phyloP scores from a whole-genome alignment of 495 filamentous ascomycete genomes.

The Penicillium psychrofluorescens region DNA sequence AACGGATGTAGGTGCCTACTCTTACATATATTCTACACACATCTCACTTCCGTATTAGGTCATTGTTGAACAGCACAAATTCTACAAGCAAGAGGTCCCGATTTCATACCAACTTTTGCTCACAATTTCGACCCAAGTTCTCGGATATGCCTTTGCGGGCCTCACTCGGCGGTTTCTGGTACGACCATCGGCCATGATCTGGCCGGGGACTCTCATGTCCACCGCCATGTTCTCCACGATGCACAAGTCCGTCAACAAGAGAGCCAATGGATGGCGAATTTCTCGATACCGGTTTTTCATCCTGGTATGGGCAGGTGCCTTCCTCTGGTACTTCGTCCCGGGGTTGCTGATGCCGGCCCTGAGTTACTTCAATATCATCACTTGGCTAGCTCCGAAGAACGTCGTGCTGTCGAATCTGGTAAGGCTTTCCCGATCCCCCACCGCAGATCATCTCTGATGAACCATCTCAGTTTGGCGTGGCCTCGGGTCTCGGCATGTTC shows the following conservation, averaged over 20 bases:
- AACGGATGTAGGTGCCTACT: conserved; percentile 35
- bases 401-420: conserved; percentile 44
- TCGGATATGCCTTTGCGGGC: conserved; percentile 79
- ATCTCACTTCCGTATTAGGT: conserved; percentile 5
- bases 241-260: conserved; percentile 73
- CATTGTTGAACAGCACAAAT: conserved; percentile 80
- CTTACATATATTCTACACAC: too few relatives aligned
- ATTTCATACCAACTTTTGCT: conserved; percentile 74
- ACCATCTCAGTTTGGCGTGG: conserved; percentile 55
- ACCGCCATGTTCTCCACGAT: conserved; percentile 82
- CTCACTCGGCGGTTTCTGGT: conserved; percentile 71
- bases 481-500: conserved; percentile 77
- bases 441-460: too few relatives aligned
- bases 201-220: conserved; percentile 81
- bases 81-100: conserved; percentile 70
- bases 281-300: conserved; percentile 79
- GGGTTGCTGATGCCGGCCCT: conserved; percentile 78
- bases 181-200: conserved; percentile 48
- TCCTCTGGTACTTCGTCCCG: conserved; percentile 72
- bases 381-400: conserved; percentile 78
- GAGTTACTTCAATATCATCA: conserved; percentile 82
- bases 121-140: conserved; percentile 75
- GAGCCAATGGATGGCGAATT: conserved; percentile 75
- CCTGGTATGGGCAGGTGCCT: conserved; percentile 54
- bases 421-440: neutral